Base-by-base conservation (phyloP, 352 stramenopile genomes). In the Thalassiosira hispida region DNA sequence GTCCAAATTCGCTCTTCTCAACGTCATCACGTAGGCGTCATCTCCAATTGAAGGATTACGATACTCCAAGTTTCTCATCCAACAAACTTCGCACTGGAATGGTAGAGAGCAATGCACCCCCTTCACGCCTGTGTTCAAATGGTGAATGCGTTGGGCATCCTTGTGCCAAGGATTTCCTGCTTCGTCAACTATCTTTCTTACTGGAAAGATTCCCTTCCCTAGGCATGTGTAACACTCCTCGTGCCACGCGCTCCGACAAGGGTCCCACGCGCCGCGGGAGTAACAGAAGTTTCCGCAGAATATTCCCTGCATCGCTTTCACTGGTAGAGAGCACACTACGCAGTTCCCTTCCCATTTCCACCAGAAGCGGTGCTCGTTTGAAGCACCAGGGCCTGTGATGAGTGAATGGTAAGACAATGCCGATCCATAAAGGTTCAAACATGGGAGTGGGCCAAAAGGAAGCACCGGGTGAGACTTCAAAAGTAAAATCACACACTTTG, bases 281-380 rank as follows among this genome's bases (percentile, higher is more conserved):
- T 42, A n/a, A 16, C 0, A 60, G 42, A 63, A 88, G 64, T 88
- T 88, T 51, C 51, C 73, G 70, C 81, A 86, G 40, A 84, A 84
- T n/a, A 88, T 71, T 1, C 56, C 81, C 8, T 70, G 4, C 29
- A 68, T 60, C 55, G 22, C 1, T 18, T 42, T 69, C 40, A 79
- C 38, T 16, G n/a, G 12, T 20, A 42, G 35, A 9, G 20, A 55
- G 38, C 80, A 87, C 35, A 42, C 9, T 1, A 0, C 51, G 63
- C 77, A 85, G 22, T 0, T 63, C 20, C n/a, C 49, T 29, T 62
- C 18, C 70, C 22, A 80, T 33, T 49, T 65, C 72, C 72, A 80
- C 55, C 47, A 77, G 0, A 4, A 57, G 9, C 27, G 68, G 68
- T 2, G 44, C 33, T 70, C 46, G 5, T 18, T 35, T 22, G 38